Conservation (phyloP, 345 rosid species). For the Pelargonium nanum region DNA sequence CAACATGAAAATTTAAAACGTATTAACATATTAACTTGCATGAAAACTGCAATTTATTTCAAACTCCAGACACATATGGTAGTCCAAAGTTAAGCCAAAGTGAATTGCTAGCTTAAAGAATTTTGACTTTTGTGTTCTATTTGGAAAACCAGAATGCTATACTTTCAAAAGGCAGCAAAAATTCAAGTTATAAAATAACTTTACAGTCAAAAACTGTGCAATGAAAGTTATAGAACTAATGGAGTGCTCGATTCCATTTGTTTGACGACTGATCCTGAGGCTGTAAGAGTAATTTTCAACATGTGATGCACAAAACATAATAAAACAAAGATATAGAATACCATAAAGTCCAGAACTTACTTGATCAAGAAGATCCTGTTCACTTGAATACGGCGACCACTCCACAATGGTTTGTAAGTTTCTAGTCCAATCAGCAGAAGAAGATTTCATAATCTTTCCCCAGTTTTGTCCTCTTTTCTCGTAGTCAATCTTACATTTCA, state of each 20-base stretch:
- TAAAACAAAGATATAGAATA: too few species aligned
- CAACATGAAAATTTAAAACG: too few species aligned
- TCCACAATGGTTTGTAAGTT: conserved; percentile 40
- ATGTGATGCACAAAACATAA: not conserved
- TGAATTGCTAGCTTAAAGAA: not conserved
- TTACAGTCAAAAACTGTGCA: not conserved
- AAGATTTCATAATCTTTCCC: conserved; percentile 32
- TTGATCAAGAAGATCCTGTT: conserved; percentile 38
- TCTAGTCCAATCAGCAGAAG: conserved; percentile 36
- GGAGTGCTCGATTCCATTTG: not conserved
- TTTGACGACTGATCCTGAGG: not conserved
- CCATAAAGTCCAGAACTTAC: conserved; percentile 14
- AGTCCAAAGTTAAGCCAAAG: not conserved
- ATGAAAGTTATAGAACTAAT: not conserved
- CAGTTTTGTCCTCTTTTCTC: conserved; percentile 36
- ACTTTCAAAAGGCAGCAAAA: too few species aligned
- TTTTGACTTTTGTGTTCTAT: too few species aligned
- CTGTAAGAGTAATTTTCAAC: not conserved
- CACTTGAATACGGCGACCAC: conserved; percentile 57
- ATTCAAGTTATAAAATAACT: too few species aligned
- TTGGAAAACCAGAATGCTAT: too few species aligned
- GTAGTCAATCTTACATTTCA: conserved; percentile 42
- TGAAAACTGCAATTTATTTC: too few species aligned
- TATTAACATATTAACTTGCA: too few species aligned
- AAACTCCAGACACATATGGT: too few species aligned